Evolutionary conservation across 768 basidiomycete species (phyloP).

Genomic region (Chalciporus chontae): DNA sequence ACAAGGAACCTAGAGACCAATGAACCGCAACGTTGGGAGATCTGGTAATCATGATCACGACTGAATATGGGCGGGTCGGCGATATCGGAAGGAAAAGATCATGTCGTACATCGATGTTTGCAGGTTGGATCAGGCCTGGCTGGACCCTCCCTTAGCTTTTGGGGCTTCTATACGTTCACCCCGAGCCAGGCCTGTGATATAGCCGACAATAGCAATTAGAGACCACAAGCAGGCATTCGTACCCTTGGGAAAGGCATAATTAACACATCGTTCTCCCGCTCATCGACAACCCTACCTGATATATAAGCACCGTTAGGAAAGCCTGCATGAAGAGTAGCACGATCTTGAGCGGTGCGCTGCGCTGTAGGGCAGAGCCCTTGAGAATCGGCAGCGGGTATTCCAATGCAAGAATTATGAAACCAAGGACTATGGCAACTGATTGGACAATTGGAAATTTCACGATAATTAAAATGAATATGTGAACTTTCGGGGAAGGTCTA

Average conservation of each 20-base stretch:
- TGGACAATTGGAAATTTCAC: conserved; percentile 78
- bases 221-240: conserved; percentile 83
- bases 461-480: conserved; percentile 68
- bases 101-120: neutral
- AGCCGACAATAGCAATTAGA: conserved; percentile 65
- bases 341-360: conserved; percentile 61
- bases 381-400: conserved; percentile 68
- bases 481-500: conserved; percentile 58
- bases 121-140: conserved; percentile 44
- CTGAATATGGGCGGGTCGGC: neutral
- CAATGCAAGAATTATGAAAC: conserved; percentile 54
- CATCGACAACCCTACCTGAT: conserved; percentile 56
- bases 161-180: conserved; percentile 70
- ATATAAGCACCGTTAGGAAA: conserved; percentile 62
- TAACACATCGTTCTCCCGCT: neutral
- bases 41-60: neutral
- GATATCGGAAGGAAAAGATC: neutral
- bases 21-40: neutral
- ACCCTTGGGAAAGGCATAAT: conserved; percentile 47
- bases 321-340: conserved; percentile 63
- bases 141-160: conserved; percentile 55
- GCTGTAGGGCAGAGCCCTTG: conserved; percentile 54
- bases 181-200: conserved; percentile 57
- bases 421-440: conserved; percentile 60
- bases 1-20: neutral